These are phyloP conservation scores for Nakazawaea peltata DNA, from an alignment of 805 yeast species.

Conservation along the genomic window DNA sequence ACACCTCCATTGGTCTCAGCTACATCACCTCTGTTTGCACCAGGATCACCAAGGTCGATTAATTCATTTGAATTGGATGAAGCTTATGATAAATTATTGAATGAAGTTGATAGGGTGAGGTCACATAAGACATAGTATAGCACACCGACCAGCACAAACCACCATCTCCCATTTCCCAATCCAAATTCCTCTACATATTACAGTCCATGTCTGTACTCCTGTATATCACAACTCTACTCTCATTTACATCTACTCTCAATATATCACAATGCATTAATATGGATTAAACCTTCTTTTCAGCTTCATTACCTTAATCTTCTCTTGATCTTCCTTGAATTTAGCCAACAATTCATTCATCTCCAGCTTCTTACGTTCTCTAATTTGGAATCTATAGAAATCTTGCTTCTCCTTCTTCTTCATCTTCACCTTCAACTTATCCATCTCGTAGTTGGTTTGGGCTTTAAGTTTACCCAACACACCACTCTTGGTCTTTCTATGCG, in stretches of 20 bases:
- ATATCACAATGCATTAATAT: slow-evolving; percentile 42
- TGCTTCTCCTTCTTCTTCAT: slow-evolving; percentile 69
- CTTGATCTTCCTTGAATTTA: slow-evolving; percentile 89
- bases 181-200: no score
- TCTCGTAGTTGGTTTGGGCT: slow-evolving; percentile 16
- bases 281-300: slow-evolving; percentile 83
- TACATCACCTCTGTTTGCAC: slow-evolving; percentile 5
- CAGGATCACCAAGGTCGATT: slow-evolving; percentile 18
- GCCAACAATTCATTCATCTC: slow-evolving; percentile 82
- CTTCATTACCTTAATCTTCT: slow-evolving; percentile 67
- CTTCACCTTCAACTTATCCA: slow-evolving; percentile 34
- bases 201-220: no score
- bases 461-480: slow-evolving; percentile 51
- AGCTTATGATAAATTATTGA: slow-evolving; percentile 63
- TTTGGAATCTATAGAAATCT: slow-evolving; percentile 94
- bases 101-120: slow-evolving; percentile 58
- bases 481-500: slow-evolving; percentile 74
- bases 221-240: no score
- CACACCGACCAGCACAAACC: no score
- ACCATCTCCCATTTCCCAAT: no score
- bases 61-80: slow-evolving; percentile 38
- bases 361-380: slow-evolving; percentile 85
- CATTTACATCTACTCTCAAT: background rate
- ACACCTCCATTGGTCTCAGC: background rate
- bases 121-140: slow-evolving; percentile 29